These are phyloP conservation scores for Coemansia erecta DNA, from an alignment of 192 early-diverging fungal species.

Conservation along the genomic window DNA sequence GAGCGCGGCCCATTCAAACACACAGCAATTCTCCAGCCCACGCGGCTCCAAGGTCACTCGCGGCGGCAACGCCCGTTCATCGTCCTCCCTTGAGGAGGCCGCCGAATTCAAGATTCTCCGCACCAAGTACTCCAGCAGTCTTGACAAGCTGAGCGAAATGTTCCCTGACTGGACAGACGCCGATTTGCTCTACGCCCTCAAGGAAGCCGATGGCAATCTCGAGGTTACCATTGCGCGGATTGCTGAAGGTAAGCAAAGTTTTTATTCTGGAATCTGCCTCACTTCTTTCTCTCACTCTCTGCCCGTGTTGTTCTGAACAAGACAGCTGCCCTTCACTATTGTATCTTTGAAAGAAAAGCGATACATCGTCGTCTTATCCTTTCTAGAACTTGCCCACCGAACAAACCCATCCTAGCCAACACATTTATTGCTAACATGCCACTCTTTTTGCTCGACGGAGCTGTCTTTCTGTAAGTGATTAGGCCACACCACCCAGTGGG, in stretches of 20 bases:
- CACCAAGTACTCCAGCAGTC: slow-evolving; percentile 58
- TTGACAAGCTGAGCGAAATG: slow-evolving; percentile 66
- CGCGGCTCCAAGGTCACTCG: slow-evolving; percentile 38
- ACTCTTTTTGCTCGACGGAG: too few relatives aligned
- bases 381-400: too few relatives aligned
- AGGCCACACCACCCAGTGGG: slow-evolving; percentile 83
- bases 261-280: slow-evolving; percentile 32
- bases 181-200: slow-evolving; percentile 80
- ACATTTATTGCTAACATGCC: too few relatives aligned
- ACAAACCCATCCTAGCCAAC: too few relatives aligned
- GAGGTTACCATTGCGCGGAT: slow-evolving; percentile 79
- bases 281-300: background rate
- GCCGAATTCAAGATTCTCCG: slow-evolving; percentile 65
- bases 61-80: slow-evolving; percentile 22
- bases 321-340: too few relatives aligned
- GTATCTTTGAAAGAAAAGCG: too few relatives aligned
- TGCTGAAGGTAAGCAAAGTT: slow-evolving; percentile 59
- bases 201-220: slow-evolving; percentile 85
- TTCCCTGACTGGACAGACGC: slow-evolving; percentile 84
- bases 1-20: slow-evolving; percentile 51
- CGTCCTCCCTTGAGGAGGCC: slow-evolving; percentile 25
- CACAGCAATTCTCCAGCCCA: slow-evolving; percentile 33
- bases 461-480: slow-evolving; percentile 15
- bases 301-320: background rate
- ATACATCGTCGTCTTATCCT: too few relatives aligned